Evolutionary conservation across 176 grass and related monocot genomes (phyloP).

Genomic region (Echinochloa phyllopogon): DNA sequence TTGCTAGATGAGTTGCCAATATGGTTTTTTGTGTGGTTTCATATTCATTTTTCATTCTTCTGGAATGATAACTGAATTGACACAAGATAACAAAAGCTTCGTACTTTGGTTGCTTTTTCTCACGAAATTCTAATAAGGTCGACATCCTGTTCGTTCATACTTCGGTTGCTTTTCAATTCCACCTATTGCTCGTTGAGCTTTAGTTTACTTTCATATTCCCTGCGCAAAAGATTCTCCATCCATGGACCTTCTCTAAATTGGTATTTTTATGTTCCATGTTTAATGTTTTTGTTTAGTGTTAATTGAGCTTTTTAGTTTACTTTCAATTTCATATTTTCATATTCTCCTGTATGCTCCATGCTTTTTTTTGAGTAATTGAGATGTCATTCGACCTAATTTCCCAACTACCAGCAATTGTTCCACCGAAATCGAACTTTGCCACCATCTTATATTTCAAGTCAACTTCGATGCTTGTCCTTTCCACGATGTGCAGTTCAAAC

Average conservation of each 20-base stretch:
- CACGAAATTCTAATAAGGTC: background rate
- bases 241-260: background rate
- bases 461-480: background rate
- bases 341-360: background rate
- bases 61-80: too few species aligned
- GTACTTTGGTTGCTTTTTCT: too few species aligned
- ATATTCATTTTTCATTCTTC: background rate
- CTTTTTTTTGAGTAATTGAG: background rate
- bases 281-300: background rate
- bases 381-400: slow-evolving; percentile 1
- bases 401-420: background rate
- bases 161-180: background rate
- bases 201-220: background rate
- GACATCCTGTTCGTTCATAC: background rate
- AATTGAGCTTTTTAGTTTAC: background rate
- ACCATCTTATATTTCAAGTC: slow-evolving; percentile 21
- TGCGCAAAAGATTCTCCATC: background rate
- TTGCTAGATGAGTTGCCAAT: background rate
- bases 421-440: slow-evolving; percentile 8
- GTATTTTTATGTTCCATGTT: background rate
- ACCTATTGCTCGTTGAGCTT: background rate
- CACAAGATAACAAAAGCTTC: background rate
- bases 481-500: background rate
- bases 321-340: background rate
- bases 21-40: background rate